Base-by-base conservation (phyloP, 768 basidiomycete genomes). In the Termitomyces sp. region DNA sequence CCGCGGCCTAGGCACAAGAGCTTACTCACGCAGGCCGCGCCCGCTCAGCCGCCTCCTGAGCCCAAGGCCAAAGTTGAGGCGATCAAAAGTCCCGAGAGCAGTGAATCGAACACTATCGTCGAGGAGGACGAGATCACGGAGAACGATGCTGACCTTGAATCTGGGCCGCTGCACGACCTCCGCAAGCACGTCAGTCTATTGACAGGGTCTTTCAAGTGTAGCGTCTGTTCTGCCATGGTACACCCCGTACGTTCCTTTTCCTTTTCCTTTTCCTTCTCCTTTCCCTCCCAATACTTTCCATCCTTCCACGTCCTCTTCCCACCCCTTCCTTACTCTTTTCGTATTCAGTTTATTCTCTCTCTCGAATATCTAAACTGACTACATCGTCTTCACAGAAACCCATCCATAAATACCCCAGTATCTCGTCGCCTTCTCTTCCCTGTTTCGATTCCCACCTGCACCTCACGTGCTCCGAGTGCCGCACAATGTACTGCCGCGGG, bases 401-500 rank as follows among this genome's bases (percentile, higher is more conserved):
- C 11, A 60, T 60, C 28, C 59, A 60, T 36, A 60, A 46, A 36
- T 2, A 53, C 12, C 5, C 28, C 3, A 20, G 7, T 1, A 24
- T 20, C 22, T 51, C 28, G 4, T 35, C 53, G 7, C 3, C 36
- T 0, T 20, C 38, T 36, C 35, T 50, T 7, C 46, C 46, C 22
- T 51, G 56, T 13, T 16, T 65, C 2, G 45, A 22, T 9, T 28
- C 24, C 1, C 61, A 59, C 22, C 44, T 65, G 52, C 66, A 64
- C 56, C 28, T 61, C 20, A 58, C 20, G 15, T 66, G 66, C 58
- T 15, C 48, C 7, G 28, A 12, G 45, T 66, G 66, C 42, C 20
- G 44, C 15, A 58, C 57, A 2, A 45, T 55, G 18, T 52, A 64
- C 50, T 66, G 66, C 36, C 60, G 66, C 8, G 66, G 63, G n/a